These are phyloP conservation scores for Penicillium sp. DNA, from an alignment of 2,329 filamentous ascomycete genomes.

Conservation along the genomic window DNA sequence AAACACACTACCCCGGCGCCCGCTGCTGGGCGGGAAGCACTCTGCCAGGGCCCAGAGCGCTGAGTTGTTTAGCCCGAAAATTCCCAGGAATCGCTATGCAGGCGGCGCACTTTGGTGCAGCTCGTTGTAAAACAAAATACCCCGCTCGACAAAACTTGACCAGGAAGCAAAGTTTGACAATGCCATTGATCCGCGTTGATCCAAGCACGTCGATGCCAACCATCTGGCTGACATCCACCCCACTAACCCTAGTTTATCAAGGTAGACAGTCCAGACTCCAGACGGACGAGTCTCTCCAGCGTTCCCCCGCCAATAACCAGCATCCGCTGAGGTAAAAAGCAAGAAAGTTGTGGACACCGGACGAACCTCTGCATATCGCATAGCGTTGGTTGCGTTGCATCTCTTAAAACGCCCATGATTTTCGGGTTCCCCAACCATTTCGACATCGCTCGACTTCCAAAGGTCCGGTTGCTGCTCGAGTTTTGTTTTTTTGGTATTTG, in stretches of 20 bases:
- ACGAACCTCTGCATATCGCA: constrained; percentile 13
- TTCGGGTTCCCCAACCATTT: constrained; percentile 16
- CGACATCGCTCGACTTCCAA: constrained; percentile 8
- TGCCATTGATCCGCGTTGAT: constrained; percentile 17
- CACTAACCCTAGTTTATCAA: constrained; percentile 20
- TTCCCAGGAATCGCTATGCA: constrained; percentile 19
- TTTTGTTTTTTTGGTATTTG: constrained; percentile 11
- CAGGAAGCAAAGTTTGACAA: constrained; percentile 18
- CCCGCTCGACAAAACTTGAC: constrained; percentile 22
- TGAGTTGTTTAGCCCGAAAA: constrained; percentile 1
- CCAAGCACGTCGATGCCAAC: constrained; percentile 18
- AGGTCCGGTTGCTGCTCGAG: constrained; percentile 13
- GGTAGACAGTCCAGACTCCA: constrained; percentile 19
- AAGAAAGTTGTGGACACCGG: constrained; percentile 19
- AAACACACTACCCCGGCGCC: not conserved
- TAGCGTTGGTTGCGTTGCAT: not conserved
- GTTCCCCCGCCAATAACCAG: constrained; percentile 14
- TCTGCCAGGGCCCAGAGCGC: not conserved
- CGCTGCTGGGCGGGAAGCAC: not conserved
- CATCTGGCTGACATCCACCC: constrained; percentile 18
- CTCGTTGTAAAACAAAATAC: constrained; percentile 14
- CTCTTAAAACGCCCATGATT: constrained; percentile 8
- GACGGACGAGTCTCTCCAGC: constrained; percentile 14
- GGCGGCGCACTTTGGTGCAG: constrained; percentile 1
- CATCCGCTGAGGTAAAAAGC: constrained; percentile 15